Evolutionary conservation across 352 stramenopile species (phyloP).

Genomic region (Peronosclerospora sorghi): DNA sequence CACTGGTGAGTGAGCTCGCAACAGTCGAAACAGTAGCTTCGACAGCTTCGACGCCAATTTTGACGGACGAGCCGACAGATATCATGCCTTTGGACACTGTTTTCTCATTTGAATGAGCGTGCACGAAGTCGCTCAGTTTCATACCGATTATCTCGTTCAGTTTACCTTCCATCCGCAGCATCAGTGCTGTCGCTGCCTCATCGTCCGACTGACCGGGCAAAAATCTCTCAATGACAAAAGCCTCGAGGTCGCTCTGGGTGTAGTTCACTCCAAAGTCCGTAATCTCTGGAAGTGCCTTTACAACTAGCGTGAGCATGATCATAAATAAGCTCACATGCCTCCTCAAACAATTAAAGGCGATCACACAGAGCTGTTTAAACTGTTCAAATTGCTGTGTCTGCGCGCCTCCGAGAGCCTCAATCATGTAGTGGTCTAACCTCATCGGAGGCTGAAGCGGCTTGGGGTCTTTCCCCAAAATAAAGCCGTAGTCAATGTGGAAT

Average conservation of each 20-base stretch:
- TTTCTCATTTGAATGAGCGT: constrained; percentile 79
- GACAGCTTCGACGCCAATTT: constrained; percentile 66
- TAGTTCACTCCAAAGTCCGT: constrained; percentile 82
- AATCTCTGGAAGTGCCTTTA: constrained; percentile 75
- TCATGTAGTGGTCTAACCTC: constrained; percentile 91
- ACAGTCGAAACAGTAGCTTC: constrained; percentile 69
- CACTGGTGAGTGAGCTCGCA: constrained; percentile 58
- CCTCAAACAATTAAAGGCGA: constrained; percentile 80
- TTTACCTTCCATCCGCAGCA: constrained; percentile 80
- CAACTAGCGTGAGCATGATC: constrained; percentile 77
- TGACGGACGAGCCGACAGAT: constrained; percentile 67
- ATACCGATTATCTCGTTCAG: constrained; percentile 79
- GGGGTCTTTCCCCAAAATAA: constrained; percentile 96
- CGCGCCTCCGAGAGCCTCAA: constrained; percentile 69
- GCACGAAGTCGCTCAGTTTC: constrained; percentile 81
- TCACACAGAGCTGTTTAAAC: constrained; percentile 81
- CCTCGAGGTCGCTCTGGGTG: constrained; percentile 73
- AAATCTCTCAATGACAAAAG: constrained; percentile 77
- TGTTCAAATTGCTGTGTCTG: constrained; percentile 73
- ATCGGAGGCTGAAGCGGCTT: constrained; percentile 97
- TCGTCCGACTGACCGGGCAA: constrained; percentile 72
- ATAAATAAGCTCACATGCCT: constrained; percentile 81
- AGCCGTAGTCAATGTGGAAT: constrained; percentile 99
- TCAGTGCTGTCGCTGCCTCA: constrained; percentile 65
- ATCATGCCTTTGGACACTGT: constrained; percentile 75